Evolutionary conservation across 257 asterid species (phyloP).

Genomic region (Jacaranda mimosifolia): DNA sequence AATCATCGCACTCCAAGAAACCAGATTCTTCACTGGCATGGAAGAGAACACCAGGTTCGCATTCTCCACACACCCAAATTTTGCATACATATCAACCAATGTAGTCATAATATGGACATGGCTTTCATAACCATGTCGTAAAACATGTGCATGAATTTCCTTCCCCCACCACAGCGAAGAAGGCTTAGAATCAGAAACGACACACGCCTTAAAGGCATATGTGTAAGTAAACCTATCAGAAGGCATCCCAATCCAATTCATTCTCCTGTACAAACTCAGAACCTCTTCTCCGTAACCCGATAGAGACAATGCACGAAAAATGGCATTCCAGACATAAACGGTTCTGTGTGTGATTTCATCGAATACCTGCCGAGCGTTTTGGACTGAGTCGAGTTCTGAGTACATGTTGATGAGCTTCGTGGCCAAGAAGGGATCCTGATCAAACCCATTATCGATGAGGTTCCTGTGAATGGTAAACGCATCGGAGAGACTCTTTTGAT

Average conservation of each 20-base stretch:
- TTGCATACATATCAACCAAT: constrained; percentile 81
- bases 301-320: constrained; percentile 75
- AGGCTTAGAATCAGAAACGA: constrained; percentile 53
- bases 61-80: constrained; percentile 63
- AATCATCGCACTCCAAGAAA: constrained; percentile 95
- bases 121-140: constrained; percentile 78
- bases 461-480: constrained; percentile 63
- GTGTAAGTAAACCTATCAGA: constrained; percentile 95
- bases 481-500: constrained; percentile 48
- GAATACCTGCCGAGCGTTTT: constrained; percentile 80
- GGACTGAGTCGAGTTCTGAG: constrained; percentile 53
- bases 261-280: constrained; percentile 58
- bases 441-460: constrained; percentile 72
- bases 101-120: constrained; percentile 90
- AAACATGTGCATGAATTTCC: constrained; percentile 80
- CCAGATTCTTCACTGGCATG: constrained; percentile 78
- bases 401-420: constrained; percentile 86
- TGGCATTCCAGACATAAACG: constrained; percentile 80
- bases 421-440: constrained; percentile 82
- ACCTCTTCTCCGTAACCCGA: constrained; percentile 81
- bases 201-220: constrained; percentile 87
- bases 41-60: constrained; percentile 62
- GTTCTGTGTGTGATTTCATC: constrained; percentile 64
- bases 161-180: constrained; percentile 51
- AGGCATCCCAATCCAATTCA: constrained; percentile 65